Percentiles rank a stretch among this genome's conserved stretches.
phyloP scores from a whole-genome alignment of 2,329 filamentous ascomycete species.

The Exophiala sideris region DNA sequence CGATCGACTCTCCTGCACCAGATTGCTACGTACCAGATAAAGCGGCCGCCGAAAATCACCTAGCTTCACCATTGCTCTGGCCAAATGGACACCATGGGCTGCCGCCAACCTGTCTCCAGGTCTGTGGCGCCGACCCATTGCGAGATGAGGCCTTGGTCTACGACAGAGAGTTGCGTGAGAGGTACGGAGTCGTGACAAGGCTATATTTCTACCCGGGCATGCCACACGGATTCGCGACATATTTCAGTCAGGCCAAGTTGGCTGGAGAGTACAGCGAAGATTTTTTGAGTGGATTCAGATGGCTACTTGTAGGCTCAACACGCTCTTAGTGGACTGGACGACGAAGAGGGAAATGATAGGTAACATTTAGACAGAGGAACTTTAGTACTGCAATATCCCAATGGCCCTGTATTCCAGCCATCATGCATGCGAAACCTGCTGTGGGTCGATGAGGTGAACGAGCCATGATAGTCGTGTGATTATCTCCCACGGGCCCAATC shows the following conservation, averaged over 20 bases:
- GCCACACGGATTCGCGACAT: neutral
- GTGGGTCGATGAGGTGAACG: no score
- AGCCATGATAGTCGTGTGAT: no score
- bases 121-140: neutral
- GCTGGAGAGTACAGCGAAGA: neutral
- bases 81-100: conserved; percentile 39
- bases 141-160: conserved; percentile 2
- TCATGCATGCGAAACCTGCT: no score
- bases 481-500: no score
- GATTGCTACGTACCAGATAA: no score
- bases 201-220: neutral
- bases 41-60: no score
- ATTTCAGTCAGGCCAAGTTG: neutral
- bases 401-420: no score
- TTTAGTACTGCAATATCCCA: no score
- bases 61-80: neutral
- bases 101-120: neutral
- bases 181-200: neutral
- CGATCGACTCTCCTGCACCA: no score
- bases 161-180: neutral
- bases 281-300: neutral
- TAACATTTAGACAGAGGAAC: no score
- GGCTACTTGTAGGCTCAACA: conserved; percentile 5
- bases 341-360: no score
- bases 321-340: no score